Percentiles rank a stretch among this genome's conserved stretches.
Evolutionary conservation across 2,329 filamentous ascomycete genomes (phyloP).

Genomic region (Trichoderma cornu-damae): DNA sequence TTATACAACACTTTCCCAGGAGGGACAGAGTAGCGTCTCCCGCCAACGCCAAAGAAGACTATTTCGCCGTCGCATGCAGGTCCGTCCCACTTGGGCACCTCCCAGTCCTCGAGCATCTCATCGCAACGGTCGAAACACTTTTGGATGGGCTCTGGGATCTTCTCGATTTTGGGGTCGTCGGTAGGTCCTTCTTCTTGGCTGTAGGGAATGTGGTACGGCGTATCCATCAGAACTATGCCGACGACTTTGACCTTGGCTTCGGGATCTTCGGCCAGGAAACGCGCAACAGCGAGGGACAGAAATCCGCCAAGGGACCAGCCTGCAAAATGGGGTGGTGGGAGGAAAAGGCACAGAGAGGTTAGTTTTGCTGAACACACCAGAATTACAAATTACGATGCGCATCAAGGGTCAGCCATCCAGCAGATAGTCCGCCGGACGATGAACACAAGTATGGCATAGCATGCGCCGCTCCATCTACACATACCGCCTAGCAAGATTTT

Average conservation of each 20-base stretch:
- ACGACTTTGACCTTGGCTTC: conserved; percentile 24
- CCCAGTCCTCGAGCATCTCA: conserved; percentile 29
- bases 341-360: neutral
- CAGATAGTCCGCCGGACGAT: neutral
- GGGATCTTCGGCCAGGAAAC: conserved; percentile 25
- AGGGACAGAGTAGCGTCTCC: conserved; percentile 20
- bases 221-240: conserved; percentile 29
- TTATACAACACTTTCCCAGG: conserved; percentile 24
- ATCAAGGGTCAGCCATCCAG: neutral
- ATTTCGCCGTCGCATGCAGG: conserved; percentile 18
- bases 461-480: conserved; percentile 4
- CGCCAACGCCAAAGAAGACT: conserved; percentile 20
- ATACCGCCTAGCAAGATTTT: conserved; percentile 28
- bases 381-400: neutral
- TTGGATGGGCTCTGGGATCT: conserved; percentile 26
- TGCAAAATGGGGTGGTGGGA: conserved; percentile 11
- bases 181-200: conserved; percentile 18
- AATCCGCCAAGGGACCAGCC: conserved; percentile 32
- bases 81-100: conserved; percentile 26
- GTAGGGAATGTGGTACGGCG: conserved; percentile 27
- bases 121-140: conserved; percentile 31
- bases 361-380: neutral
- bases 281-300: conserved; percentile 26
- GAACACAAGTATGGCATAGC: neutral
- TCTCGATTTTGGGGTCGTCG: conserved; percentile 21